Evolutionary conservation across 371 early-diverging fungal genomes (phyloP), one percentile per base, ranked within the genome.

Genomic region (Apophysomyces trapeziformis): DNA sequence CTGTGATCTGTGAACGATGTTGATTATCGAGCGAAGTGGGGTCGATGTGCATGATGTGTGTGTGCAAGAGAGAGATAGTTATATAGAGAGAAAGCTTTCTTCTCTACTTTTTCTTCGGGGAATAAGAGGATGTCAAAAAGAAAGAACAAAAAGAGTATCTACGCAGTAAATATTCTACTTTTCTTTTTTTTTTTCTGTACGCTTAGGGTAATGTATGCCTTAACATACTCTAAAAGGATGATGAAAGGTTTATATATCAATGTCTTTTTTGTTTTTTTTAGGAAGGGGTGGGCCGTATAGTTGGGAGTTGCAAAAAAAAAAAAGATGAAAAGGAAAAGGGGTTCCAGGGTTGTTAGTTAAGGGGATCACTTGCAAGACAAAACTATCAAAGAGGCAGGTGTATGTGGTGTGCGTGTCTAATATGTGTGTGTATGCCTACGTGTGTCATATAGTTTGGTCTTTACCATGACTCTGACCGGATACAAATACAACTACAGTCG

Each of bases 281-380:
- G 54, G 21, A 50, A 21, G 54, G 54, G 54, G 54, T 50, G 21
- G 3, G 18, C 21, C 7, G 54, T 32, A 11, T 50, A 50, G 21
- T 32, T 50, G 54, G 54, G 54, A 50, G 54, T n/a, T 13, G 16
- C 16, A 45, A 45, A 50, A 50, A 50, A 50, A 50, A 50, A 50
- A 50, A 50, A 50, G 54, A 50, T 50, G 54, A 50, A 50, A 50
- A n/a, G 47, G n/a, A 45, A 50, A 50, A 50, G 54, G 54, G 54
- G 54, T 50, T 16, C 54, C 54, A 50, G 54, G 54, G 54, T 50
- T 50, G 54, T 50, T 50, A 9, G 54, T 50, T 50, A 50, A 50
- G 54, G 54, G 54, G 54, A 50, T 50, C 54, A 50, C 54, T 50
- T 50, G 21, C 54, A 50, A 50, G 35, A 50, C 54, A 50, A 50